Evolutionary conservation across 1,284 basidiomycete genomes (phyloP).

Genomic region (Malassezia japonica): DNA sequence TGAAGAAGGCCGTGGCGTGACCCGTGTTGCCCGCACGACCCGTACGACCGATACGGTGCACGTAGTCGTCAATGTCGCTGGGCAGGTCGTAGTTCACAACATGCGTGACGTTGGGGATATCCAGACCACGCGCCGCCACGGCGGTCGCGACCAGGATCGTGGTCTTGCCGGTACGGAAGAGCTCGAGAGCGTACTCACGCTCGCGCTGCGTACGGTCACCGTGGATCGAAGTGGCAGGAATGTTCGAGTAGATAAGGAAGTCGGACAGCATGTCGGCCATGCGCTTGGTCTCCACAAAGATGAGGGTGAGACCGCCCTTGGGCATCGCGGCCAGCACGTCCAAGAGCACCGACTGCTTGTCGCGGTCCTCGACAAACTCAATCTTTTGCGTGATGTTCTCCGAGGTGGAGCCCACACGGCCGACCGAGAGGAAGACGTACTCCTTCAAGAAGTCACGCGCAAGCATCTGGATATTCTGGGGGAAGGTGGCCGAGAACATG

Average conservation of each 20-base stretch:
- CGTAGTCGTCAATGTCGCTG: constrained; percentile 76
- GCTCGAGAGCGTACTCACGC: constrained; percentile 86
- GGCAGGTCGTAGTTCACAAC: constrained; percentile 99
- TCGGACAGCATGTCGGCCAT: constrained; percentile 98
- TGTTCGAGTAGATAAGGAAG: constrained; percentile 74
- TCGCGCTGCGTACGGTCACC: constrained; percentile 96
- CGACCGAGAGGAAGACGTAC: constrained; percentile 96
- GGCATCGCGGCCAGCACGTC: constrained; percentile 77
- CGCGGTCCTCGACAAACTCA: constrained; percentile 93
- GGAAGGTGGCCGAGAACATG: constrained; percentile 99
- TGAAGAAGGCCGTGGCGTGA: constrained; percentile 60
- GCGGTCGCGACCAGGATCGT: constrained; percentile 96
- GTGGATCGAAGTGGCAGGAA: constrained; percentile 89
- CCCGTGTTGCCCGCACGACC: constrained; percentile 99
- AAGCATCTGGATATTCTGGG: constrained; percentile 94
- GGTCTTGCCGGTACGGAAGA: constrained; percentile 87
- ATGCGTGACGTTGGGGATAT: constrained; percentile 98
- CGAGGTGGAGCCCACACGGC: constrained; percentile 92
- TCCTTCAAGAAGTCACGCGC: constrained; percentile 73
- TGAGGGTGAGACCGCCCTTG: constrained; percentile 70
- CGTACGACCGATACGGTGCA: constrained; percentile 66
- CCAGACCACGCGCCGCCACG: constrained; percentile 94
- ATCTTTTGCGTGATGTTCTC: constrained; percentile 99
- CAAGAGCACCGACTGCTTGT: constrained; percentile 92
- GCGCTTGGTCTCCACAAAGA: constrained; percentile 98